Base-by-base conservation (phyloP, 208 protist species). In the Trypanosoma avium region DNA sequence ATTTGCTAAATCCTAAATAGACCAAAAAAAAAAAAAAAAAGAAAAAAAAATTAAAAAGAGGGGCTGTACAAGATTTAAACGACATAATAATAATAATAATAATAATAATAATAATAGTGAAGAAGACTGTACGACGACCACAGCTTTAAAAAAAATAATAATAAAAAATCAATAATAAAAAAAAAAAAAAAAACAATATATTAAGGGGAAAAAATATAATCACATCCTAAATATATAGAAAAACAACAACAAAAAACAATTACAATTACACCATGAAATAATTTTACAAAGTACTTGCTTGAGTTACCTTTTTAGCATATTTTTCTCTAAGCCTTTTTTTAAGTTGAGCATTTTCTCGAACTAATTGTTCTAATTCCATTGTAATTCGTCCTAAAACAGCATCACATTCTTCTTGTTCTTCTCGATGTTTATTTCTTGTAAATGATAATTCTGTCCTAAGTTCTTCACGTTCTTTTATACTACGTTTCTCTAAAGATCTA, bases 311-410 rank as follows among this genome's bases (percentile, higher is more conserved):
- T 40, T 61, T 58, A n/a, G 26, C 38, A 22, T 60, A n/a, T 21
- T 29, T 55, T 6, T 47, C 21, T 27, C 30, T 58, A 15, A 66
- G 27, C 22, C 70, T 69, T 22, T 76, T 64, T 57, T 83, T 86
- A 21, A 93, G 59, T 19, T 76, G 71, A 17, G 75, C 79, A 58
- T 93, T 93, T 60, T 90, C 83, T 0, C 50, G 53, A 10, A 93
- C 84, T 6, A 90, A 56, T 49, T 79, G 63, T 59, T 93, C 86
- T 24, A 93, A 53, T 45, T 93, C 86, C 3, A 77, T 55, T 19
- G 83, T 79, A 0, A 93, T 38, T 4, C 80, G 62, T 17, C 70
- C 57, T 15, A 93, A 59, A 40, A 87, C 79, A 0, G 73, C 57
- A 60, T 93, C 78, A 49, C 74, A 85, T 43, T 93, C 86, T 12